Base-by-base conservation (phyloP, 257 asterid genomes). In the Fraxinus excelsior region DNA sequence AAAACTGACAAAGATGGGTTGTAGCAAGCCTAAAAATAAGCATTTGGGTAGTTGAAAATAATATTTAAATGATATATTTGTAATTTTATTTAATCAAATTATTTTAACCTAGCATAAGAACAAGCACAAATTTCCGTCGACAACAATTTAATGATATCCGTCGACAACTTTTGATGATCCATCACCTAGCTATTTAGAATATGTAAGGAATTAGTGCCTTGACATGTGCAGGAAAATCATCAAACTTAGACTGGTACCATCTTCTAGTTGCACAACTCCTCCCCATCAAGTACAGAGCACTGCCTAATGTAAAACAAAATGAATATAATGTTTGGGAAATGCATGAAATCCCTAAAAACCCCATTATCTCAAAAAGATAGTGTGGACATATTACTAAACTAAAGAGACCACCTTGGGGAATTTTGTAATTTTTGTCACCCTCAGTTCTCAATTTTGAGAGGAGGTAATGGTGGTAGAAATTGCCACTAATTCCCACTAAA, bases 241-340 rank as follows among this genome's bases (percentile, higher is more conserved):
- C 89, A 56, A 90, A 92, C 84, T 92, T 90, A 49, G 93, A 85
- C 25, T 44, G 11, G 67, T 92, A 92, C 97, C 96, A 92, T 76
- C 80, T 80, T 76, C 89, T 84, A 1, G 96, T 90, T 65, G 96
- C 91, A 66, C 46, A 73, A 65, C 96, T 92, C 89, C 96, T 83
- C 7, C 96, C 94, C 74, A 80, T 73, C 78, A 92, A 72, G 80
- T 86, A 92, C 13, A 80, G 34, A 0, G 66, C 42, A 5, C 87
- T 68, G 5, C 94, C 97, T 73, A 80, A 21, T 1, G 85, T 74
- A n/a, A 74, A 86, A 16, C 82, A 77, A 21, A 80, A 37, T 1
- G 88, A 49, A 53, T 82, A 87, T 2, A 76, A 12, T 11, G 95
- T 88, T 74, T 91, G 97, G 12, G 90, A 86, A 76, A 88, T 82